phyloP scores from a whole-genome alignment of 1,284 basidiomycete genomes.

The Takashimella koratensis region DNA sequence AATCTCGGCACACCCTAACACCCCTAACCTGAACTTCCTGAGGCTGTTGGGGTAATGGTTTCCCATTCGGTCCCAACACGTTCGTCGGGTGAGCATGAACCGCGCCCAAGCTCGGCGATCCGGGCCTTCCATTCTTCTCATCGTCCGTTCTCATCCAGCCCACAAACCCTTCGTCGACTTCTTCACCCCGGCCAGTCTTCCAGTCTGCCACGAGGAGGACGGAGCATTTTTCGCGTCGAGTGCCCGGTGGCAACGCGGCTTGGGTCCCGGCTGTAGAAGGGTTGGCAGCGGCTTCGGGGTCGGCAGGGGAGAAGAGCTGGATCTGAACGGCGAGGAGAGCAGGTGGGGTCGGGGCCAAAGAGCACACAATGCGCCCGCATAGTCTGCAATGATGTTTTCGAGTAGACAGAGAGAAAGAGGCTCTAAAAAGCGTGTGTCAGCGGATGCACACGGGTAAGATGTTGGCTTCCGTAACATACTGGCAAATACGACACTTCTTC shows the following conservation, averaged over 20 bases:
- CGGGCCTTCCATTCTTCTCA: conserved; percentile 47
- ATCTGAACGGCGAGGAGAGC: conserved; percentile 49
- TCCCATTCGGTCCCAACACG: conserved; percentile 10
- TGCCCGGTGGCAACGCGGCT: conserved; percentile 43
- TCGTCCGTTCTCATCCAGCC: conserved; percentile 57
- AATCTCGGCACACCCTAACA: conserved; percentile 76
- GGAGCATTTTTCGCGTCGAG: conserved; percentile 66
- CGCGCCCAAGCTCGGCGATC: conserved; percentile 18
- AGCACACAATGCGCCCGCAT: conserved; percentile 89
- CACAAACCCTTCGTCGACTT: conserved; percentile 75
- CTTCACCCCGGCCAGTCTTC: conserved; percentile 68
- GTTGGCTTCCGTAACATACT: conserved; percentile 54
- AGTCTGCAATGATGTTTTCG: conserved; percentile 96
- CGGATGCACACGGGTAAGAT: background rate
- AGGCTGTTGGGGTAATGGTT: conserved; percentile 38
- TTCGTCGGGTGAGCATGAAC: conserved; percentile 13
- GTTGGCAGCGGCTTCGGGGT: conserved; percentile 18
- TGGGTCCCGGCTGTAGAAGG: conserved; percentile 6
- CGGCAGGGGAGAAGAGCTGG: conserved; percentile 40
- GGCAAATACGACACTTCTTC: conserved; percentile 78
- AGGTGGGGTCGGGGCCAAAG: conserved; percentile 68
- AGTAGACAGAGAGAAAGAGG: conserved; percentile 82
- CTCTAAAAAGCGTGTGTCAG: conserved; percentile 47
- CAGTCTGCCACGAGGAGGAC: conserved; percentile 74
- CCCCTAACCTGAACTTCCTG: conserved; percentile 76